These are phyloP conservation scores for Eremomyces bilateralis DNA, from an alignment of 495 filamentous ascomycete species.

Conservation along the genomic window DNA sequence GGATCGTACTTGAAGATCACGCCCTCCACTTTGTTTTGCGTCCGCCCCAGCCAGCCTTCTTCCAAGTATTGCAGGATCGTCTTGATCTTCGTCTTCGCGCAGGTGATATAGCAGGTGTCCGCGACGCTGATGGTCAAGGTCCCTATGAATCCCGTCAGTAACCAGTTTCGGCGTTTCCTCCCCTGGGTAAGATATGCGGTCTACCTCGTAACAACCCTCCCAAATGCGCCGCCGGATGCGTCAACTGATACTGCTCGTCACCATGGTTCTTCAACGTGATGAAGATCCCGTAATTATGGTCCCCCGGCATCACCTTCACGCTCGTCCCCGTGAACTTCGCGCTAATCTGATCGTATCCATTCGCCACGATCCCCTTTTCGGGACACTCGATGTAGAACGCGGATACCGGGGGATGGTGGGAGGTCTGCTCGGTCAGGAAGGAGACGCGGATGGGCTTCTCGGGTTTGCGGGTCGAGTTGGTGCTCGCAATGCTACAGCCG, in stretches of 20 bases:
- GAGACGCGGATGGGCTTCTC: slow-evolving; percentile 72
- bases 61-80: slow-evolving; percentile 80
- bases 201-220: slow-evolving; percentile 66
- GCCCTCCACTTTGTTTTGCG: slow-evolving; percentile 79
- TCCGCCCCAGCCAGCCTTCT: slow-evolving; percentile 81
- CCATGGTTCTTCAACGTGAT: slow-evolving; percentile 59
- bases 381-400: slow-evolving; percentile 90
- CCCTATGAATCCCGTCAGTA: slow-evolving; percentile 6
- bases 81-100: slow-evolving; percentile 70
- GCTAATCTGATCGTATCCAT: slow-evolving; percentile 85
- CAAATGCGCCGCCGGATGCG: slow-evolving; percentile 81
- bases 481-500: slow-evolving; percentile 14
- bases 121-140: slow-evolving; percentile 66
- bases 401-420: slow-evolving; percentile 91
- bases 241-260: slow-evolving; percentile 84
- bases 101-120: slow-evolving; percentile 70
- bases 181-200: slow-evolving; percentile 1
- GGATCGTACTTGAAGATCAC: slow-evolving; percentile 78
- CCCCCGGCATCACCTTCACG: slow-evolving; percentile 71
- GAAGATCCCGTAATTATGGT: slow-evolving; percentile 90
- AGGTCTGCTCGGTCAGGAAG: slow-evolving; percentile 94
- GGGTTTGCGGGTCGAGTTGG: slow-evolving; percentile 20
- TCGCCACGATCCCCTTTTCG: slow-evolving; percentile 69
- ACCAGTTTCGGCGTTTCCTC: too few species aligned
- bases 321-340: slow-evolving; percentile 96